Evolutionary conservation across 2,329 filamentous ascomycete genomes (phyloP), one percentile per base, ranked within the genome.

Genomic region (Tolypocladium cylindrosporum): DNA sequence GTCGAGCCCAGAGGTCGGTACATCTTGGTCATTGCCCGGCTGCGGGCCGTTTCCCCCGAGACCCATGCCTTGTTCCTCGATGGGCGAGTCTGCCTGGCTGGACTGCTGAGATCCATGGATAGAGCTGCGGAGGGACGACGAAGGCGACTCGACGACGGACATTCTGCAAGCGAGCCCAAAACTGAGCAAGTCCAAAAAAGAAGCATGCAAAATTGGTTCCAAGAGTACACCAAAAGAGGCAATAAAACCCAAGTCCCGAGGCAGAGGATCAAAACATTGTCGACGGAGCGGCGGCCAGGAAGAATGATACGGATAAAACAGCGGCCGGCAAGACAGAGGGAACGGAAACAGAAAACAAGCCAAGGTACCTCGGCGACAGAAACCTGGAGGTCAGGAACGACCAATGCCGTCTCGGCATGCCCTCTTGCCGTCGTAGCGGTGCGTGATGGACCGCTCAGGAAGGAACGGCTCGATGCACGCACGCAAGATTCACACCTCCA

Each of bases 151-250:
- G 58, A 66, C 63, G 58, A 68, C 64, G 56, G 72, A 69, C 74
- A 76, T 76, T 60, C 53, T 66, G 62, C 56, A 59, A 59, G 64
- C 66, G 65, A 59, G 51, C 21, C 63, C 63, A 66, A 64, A 61
- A 57, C 59, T 43, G 52, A 57, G 69, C 66, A 62, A 55, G 58
- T 59, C 62, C 65, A 71, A 72, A 67, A 70, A 72, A 66, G 60
- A 62, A 63, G 60, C 34, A 68, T 65, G 63, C 62, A 66, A 65
- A 64, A 64, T 61, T 59, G 68, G 69, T 70, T 72, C 73, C 75
- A 77, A 64, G 61, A 61, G 78, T 73, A 74, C 69, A 71, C 70
- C 71, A 72, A 75, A 73, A 73, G 66, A 48, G 50, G 19, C 19
- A 37, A 19, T 34, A 45, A 54, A 41, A 50, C 36, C 43, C 21